Percentiles rank a stretch among this genome's conserved stretches.
Evolutionary conservation across 1,139 yeast genomes (phyloP).

Genomic region (Yamadazyma mexicana): DNA sequence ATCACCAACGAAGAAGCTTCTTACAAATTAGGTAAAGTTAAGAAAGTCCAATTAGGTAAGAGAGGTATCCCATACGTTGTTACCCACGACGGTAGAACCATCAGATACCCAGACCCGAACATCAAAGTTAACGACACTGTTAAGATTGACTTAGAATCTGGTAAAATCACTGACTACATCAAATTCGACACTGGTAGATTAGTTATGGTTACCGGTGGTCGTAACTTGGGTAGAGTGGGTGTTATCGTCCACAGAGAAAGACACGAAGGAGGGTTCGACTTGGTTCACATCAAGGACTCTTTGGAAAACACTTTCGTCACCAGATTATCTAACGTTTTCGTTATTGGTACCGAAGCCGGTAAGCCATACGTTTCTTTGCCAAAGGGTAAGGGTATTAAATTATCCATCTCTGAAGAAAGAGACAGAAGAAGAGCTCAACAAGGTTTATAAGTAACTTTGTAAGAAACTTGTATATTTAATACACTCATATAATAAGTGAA

Average conservation of each 20-base stretch:
- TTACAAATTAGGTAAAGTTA: conserved; percentile 97
- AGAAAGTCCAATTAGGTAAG: conserved; percentile 97
- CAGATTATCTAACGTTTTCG: conserved; percentile 95
- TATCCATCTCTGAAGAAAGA: conserved; percentile 98
- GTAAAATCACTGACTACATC: conserved; percentile 89
- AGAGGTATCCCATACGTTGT: conserved; percentile 97
- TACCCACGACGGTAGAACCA: conserved; percentile 99
- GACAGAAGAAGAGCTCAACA: conserved; percentile 93
- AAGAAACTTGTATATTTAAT: conserved; percentile 4
- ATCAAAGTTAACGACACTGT: conserved; percentile 97
- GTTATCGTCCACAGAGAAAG: conserved; percentile 96
- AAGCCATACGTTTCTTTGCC: conserved; percentile 97
- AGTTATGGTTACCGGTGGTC: conserved; percentile 99
- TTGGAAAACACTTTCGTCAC: conserved; percentile 98
- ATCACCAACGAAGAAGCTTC: conserved; percentile 97
- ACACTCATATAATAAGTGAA: conserved; percentile 1
- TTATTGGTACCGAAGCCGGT: conserved; percentile 91
- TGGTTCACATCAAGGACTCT: conserved; percentile 97
- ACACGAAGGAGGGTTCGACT: conserved; percentile 99
- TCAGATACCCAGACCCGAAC: conserved; percentile 98
- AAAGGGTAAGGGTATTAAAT: conserved; percentile 99
- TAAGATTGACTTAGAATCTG: conserved; percentile 92
- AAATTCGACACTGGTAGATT: conserved; percentile 95
- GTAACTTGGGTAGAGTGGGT: conserved; percentile 99
- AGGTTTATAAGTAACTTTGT: conserved; percentile 42